Evolutionary conservation across 2,329 filamentous ascomycete species (phyloP).

Genomic region (Cytospora mali): DNA sequence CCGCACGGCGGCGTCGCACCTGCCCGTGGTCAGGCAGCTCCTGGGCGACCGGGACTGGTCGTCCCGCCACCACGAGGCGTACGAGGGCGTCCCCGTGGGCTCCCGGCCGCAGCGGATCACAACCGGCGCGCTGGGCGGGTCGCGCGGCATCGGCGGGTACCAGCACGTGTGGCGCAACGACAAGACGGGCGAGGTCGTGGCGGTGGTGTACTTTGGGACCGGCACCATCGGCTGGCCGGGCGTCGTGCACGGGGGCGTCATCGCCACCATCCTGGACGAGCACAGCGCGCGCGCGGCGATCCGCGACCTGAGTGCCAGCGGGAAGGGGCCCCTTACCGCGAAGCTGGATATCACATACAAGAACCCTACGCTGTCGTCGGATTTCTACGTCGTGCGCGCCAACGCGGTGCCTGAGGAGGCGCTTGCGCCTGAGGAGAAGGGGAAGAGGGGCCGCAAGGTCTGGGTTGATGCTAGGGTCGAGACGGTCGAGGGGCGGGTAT

Average conservation of each 20-base stretch:
- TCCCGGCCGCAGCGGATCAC: slow-evolving; percentile 39
- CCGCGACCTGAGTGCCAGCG: slow-evolving; percentile 47
- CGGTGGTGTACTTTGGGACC: slow-evolving; percentile 70
- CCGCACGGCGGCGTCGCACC: slow-evolving; percentile 44
- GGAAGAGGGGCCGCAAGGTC: slow-evolving; percentile 49
- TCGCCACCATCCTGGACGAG: slow-evolving; percentile 72
- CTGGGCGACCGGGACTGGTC: slow-evolving; percentile 43
- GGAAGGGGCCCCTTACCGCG: slow-evolving; percentile 51
- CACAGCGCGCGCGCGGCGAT: slow-evolving; percentile 66
- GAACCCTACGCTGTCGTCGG: slow-evolving; percentile 58
- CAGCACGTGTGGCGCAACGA: slow-evolving; percentile 68
- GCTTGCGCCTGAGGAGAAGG: slow-evolving; percentile 33
- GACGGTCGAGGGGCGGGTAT: slow-evolving; percentile 56
- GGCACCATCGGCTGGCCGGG: slow-evolving; percentile 70
- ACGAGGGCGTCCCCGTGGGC: not conserved
- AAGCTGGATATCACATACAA: slow-evolving; percentile 64
- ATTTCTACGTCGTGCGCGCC: slow-evolving; percentile 65
- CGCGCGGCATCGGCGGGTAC: slow-evolving; percentile 47
- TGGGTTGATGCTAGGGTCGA: slow-evolving; percentile 59
- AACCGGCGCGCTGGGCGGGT: slow-evolving; percentile 46
- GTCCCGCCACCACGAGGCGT: slow-evolving; percentile 21
- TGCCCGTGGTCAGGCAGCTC: slow-evolving; percentile 52
- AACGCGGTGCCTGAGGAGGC: slow-evolving; percentile 43
- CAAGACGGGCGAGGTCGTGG: slow-evolving; percentile 58
- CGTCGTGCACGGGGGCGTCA: slow-evolving; percentile 70